A percentile compares a stretch with the other conserved stretches of the same genome.
Conservation (phyloP, 495 filamentous ascomycete genomes). For the Melanomma pulvis-pyrius region DNA sequence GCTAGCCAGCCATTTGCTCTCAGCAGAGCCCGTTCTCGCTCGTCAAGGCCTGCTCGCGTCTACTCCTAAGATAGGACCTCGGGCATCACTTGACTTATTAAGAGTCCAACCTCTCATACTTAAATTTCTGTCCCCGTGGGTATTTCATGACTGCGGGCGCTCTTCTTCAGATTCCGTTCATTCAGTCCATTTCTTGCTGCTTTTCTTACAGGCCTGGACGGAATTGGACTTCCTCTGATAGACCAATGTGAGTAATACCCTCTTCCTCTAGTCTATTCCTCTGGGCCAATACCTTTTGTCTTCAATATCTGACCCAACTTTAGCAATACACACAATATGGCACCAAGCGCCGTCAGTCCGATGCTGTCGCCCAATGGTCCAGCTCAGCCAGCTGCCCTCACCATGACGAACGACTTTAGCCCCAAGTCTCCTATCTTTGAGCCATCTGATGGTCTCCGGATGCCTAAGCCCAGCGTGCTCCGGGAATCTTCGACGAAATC, state of each 20-base stretch:
- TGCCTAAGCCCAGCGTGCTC: conserved; percentile 21
- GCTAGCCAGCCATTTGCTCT: not conserved
- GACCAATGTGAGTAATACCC: conserved; percentile 1
- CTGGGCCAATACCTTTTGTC: not conserved
- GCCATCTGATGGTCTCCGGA: not conserved
- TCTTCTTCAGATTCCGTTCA: not conserved
- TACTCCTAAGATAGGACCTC: not conserved
- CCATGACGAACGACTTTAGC: conserved; percentile 8
- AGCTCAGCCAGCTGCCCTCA: not conserved
- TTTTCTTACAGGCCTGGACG: not conserved
- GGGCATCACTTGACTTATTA: conserved; percentile 5
- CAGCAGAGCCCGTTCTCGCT: not conserved
- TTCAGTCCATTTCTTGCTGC: conserved; percentile 24
- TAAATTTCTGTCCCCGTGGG: not conserved
- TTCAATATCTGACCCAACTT: not conserved
- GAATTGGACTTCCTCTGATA: not conserved
- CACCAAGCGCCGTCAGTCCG: conserved; percentile 9
- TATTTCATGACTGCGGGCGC: conserved; percentile 11
- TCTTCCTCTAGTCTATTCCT: not conserved
- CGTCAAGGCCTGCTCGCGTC: not conserved
- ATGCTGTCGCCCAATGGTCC: conserved; percentile 7
- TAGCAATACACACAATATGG: not conserved
- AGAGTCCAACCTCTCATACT: conserved; percentile 1
- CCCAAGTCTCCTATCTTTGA: conserved; percentile 16
- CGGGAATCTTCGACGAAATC: conserved; percentile 16